These are phyloP conservation scores for Haplosporangium sp. DNA, from an alignment of 371 early-diverging fungal genomes.

Conservation along the genomic window DNA sequence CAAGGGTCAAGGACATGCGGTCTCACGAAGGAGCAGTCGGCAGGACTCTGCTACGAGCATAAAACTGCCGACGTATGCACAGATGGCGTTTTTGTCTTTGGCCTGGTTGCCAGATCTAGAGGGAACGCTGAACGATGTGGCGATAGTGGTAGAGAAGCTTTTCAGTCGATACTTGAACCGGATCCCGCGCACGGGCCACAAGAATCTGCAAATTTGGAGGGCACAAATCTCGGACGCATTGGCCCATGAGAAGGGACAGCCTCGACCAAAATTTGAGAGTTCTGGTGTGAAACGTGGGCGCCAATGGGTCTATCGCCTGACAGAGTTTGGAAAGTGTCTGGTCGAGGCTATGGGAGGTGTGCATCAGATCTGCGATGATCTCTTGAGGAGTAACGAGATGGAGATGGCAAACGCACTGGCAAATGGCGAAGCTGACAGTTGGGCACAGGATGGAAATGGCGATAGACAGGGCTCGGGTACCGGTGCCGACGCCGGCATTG, in stretches of 20 bases:
- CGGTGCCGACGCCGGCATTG: constrained; percentile 40
- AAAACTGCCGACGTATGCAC: constrained; percentile 50
- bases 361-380: constrained; percentile 33
- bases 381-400: constrained; percentile 31
- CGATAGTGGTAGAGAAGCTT: constrained; percentile 44
- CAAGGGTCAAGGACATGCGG: constrained; percentile 41
- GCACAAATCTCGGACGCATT: constrained; percentile 50
- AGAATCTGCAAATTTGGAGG: constrained; percentile 52
- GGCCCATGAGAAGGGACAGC: constrained; percentile 51
- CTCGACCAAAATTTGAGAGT: constrained; percentile 47
- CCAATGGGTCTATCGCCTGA: constrained; percentile 48
- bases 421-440: not conserved
- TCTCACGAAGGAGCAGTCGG: constrained; percentile 31
- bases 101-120: constrained; percentile 45
- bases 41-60: constrained; percentile 28
- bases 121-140: constrained; percentile 47
- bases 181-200: constrained; percentile 48
- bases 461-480: constrained; percentile 5
- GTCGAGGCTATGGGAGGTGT: constrained; percentile 52
- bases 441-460: constrained; percentile 1
- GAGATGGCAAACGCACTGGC: constrained; percentile 8
- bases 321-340: constrained; percentile 39
- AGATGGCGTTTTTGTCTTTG: constrained; percentile 47
- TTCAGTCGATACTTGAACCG: constrained; percentile 47
- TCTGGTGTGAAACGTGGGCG: constrained; percentile 48